Conservation (phyloP, 1,139 yeast species). For the Pneumocystis wakefieldiae region DNA sequence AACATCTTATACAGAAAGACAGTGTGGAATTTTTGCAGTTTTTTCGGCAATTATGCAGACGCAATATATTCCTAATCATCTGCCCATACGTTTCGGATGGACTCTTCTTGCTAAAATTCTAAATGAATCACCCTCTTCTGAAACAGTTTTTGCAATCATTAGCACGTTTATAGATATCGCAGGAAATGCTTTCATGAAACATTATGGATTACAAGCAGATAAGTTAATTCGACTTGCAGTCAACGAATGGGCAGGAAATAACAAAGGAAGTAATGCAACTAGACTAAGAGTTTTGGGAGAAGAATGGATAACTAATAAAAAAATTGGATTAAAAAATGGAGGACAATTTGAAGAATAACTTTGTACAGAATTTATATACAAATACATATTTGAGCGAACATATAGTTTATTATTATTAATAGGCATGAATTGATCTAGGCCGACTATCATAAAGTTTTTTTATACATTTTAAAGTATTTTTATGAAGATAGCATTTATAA, state of each 20-base stretch:
- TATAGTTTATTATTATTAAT: neutral
- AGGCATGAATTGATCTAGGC: neutral
- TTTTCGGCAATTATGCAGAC: slow-evolving; percentile 54
- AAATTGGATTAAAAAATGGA: slow-evolving; percentile 1
- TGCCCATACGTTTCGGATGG: slow-evolving; percentile 50
- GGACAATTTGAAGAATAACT: neutral
- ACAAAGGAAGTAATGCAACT: neutral
- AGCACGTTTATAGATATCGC: slow-evolving; percentile 91
- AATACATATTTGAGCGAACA: neutral
- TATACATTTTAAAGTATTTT: too few relatives aligned
- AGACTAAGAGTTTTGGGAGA: neutral
- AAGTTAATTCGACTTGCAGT: slow-evolving; percentile 35
- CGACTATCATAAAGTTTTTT: too few relatives aligned
- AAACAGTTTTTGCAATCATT: slow-evolving; percentile 56
- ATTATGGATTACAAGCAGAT: slow-evolving; percentile 54
- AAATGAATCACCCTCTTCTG: slow-evolving; percentile 32
- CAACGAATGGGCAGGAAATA: neutral
- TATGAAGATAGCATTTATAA: too few relatives aligned
- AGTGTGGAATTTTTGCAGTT: slow-evolving; percentile 70
- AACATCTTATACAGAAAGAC: slow-evolving; percentile 58
- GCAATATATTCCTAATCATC: slow-evolving; percentile 29
- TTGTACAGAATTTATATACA: neutral
- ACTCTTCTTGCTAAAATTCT: slow-evolving; percentile 50
- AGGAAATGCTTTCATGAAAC: slow-evolving; percentile 38
- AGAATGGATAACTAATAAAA: neutral